Conservation (phyloP, 768 basidiomycete species). For the Filobasidium wieringae region DNA sequence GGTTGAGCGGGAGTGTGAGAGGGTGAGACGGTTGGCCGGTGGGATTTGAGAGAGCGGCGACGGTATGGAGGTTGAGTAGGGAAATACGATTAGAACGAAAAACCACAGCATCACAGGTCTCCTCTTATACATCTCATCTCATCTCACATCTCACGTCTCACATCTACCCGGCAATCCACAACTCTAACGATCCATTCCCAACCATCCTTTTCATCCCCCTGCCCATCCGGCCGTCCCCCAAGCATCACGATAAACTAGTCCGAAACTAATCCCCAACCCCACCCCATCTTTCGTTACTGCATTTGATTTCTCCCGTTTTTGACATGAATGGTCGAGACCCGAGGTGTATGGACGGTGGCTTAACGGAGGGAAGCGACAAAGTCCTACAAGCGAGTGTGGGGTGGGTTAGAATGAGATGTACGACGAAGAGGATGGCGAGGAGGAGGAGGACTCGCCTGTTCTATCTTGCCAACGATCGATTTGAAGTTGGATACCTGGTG, state of each 20-base stretch:
- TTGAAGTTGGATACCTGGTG: slow-evolving; percentile 38
- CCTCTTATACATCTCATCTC: no score
- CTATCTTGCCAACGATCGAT: slow-evolving; percentile 35
- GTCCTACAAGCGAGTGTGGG: background rate
- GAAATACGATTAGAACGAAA: no score
- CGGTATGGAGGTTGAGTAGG: no score
- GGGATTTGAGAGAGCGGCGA: background rate
- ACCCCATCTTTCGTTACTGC: no score
- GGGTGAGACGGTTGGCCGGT: background rate
- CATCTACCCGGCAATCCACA: background rate
- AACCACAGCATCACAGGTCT: no score
- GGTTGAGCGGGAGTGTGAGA: background rate
- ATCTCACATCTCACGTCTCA: no score
- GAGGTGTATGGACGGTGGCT: background rate
- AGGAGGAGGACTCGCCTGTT: slow-evolving; percentile 28
- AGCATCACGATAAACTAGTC: no score
- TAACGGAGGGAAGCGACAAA: slow-evolving; percentile 16
- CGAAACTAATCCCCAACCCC: no score
- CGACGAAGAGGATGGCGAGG: background rate
- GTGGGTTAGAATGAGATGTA: background rate
- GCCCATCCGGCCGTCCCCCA: no score
- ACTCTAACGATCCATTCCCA: background rate
- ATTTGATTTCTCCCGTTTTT: background rate
- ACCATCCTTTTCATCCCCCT: background rate
- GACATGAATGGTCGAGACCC: background rate